Conservation (phyloP, 176 grass and related monocot species). For the Leersia perrieri region DNA sequence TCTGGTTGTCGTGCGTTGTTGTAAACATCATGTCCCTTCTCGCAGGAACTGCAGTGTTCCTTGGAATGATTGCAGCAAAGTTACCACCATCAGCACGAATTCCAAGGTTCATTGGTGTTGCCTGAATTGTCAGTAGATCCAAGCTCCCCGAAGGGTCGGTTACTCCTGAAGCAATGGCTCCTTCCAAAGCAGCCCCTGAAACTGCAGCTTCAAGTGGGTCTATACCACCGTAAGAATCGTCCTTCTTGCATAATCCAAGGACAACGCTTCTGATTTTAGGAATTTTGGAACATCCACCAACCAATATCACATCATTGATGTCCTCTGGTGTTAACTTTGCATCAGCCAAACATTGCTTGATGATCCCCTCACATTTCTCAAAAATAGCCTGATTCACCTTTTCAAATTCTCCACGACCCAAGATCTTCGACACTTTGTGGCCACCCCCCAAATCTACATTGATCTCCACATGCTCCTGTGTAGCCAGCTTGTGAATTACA, state of each 20-base stretch:
- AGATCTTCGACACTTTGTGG: conserved; percentile 26
- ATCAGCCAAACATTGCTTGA: conserved; percentile 57
- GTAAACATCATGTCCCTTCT: conserved; percentile 62
- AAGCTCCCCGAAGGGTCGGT: conserved; percentile 52
- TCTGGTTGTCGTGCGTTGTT: conserved; percentile 49
- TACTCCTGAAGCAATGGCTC: conserved; percentile 60
- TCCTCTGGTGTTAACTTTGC: conserved; percentile 44
- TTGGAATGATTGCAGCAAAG: conserved; percentile 39
- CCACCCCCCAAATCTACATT: conserved; percentile 48
- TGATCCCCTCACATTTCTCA: conserved; percentile 48
- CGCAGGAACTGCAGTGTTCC: conserved; percentile 57
- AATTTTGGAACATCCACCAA: conserved; percentile 64
- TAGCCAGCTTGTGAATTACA: conserved; percentile 58
- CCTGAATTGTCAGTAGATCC: conserved; percentile 63
- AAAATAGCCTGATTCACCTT: conserved; percentile 43
- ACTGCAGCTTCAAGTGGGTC: conserved; percentile 63
- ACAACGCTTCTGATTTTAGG: conserved; percentile 58
- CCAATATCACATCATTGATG: conserved; percentile 61
- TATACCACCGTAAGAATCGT: conserved; percentile 36
- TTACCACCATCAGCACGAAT: conserved; percentile 30
- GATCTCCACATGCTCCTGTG: conserved; percentile 34
- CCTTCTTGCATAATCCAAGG: conserved; percentile 53
- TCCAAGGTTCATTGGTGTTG: conserved; percentile 55
- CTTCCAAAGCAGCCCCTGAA: conserved; percentile 61
- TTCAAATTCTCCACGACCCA: conserved; percentile 54